Conservation (phyloP, 805 yeast genomes). For the Yarrowia bubula region DNA sequence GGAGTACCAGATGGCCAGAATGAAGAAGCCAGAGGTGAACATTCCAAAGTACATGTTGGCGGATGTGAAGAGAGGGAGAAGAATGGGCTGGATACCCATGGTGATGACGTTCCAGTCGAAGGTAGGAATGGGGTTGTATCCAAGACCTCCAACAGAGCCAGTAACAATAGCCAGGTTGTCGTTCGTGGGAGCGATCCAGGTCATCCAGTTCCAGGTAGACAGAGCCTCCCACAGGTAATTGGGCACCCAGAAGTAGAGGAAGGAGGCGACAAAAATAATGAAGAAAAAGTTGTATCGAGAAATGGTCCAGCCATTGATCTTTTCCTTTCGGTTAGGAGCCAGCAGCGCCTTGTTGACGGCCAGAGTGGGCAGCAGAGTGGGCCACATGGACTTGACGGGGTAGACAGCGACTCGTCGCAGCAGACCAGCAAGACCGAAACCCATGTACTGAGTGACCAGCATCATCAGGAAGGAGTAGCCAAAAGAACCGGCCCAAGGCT, state of each 20-base stretch:
- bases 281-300: slow-evolving; percentile 53
- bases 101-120: slow-evolving; percentile 44
- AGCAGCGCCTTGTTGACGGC: slow-evolving; percentile 39
- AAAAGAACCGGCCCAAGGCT: slow-evolving; percentile 30
- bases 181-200: slow-evolving; percentile 54
- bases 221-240: slow-evolving; percentile 62
- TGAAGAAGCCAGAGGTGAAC: slow-evolving; percentile 33
- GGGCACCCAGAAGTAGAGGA: slow-evolving; percentile 66
- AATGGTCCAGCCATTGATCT: slow-evolving; percentile 60
- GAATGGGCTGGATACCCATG: slow-evolving; percentile 30
- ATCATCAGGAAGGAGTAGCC: slow-evolving; percentile 48
- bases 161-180: slow-evolving; percentile 59
- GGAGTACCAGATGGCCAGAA: slow-evolving; percentile 51
- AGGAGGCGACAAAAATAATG: slow-evolving; percentile 43
- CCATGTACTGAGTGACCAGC: slow-evolving; percentile 50
- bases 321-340: slow-evolving; percentile 43
- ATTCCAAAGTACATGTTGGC: slow-evolving; percentile 27
- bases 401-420: slow-evolving; percentile 51
- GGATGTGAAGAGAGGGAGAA: slow-evolving; percentile 29
- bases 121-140: slow-evolving; percentile 45
- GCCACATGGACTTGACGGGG: slow-evolving; percentile 47
- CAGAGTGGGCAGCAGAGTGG: slow-evolving; percentile 56
- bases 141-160: slow-evolving; percentile 48
- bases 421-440: slow-evolving; percentile 55
- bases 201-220: slow-evolving; percentile 61